A percentile compares a stretch with the other conserved stretches of the same genome.
phyloP scores from a whole-genome alignment of 2,329 filamentous ascomycete genomes.

The Fusarium protoensiforme region DNA sequence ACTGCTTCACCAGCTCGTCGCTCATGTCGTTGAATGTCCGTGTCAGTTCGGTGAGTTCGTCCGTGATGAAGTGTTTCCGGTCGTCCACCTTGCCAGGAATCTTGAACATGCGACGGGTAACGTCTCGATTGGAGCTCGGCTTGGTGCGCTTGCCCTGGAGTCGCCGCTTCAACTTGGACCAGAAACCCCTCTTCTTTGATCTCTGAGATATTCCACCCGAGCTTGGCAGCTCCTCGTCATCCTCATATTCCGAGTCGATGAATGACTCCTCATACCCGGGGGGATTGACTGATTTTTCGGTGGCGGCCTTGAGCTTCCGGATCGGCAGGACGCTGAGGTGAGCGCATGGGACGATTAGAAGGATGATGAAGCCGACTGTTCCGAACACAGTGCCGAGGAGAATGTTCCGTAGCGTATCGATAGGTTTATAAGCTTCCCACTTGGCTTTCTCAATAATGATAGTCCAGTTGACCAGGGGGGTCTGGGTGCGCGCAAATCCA shows the following conservation, averaged over 20 bases:
- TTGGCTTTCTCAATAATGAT: slow-evolving; percentile 82
- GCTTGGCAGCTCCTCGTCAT: slow-evolving; percentile 50
- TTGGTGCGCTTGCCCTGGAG: slow-evolving; percentile 48
- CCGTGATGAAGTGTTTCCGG: slow-evolving; percentile 78
- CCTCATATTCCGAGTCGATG: slow-evolving; percentile 57
- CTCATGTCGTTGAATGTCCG: slow-evolving; percentile 94
- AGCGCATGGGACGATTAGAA: slow-evolving; percentile 81
- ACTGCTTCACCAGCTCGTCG: slow-evolving; percentile 88
- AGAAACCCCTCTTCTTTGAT: slow-evolving; percentile 57
- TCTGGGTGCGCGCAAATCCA: slow-evolving; percentile 80
- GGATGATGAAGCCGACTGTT: slow-evolving; percentile 76
- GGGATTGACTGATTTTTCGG: slow-evolving; percentile 76
- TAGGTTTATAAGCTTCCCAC: slow-evolving; percentile 79
- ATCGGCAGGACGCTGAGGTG: slow-evolving; percentile 87
- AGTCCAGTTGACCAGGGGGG: slow-evolving; percentile 80
- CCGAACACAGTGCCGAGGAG: slow-evolving; percentile 88
- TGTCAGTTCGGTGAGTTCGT: slow-evolving; percentile 87
- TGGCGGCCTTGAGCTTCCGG: slow-evolving; percentile 78
- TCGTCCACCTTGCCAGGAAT: slow-evolving; percentile 87
- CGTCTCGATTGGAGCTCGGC: slow-evolving; percentile 49
- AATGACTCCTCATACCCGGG: slow-evolving; percentile 67
- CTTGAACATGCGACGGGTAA: slow-evolving; percentile 72
- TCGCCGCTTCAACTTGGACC: slow-evolving; percentile 51
- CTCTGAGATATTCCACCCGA: slow-evolving; percentile 57
- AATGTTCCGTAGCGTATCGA: slow-evolving; percentile 79